Evolutionary conservation across 2,329 filamentous ascomycete genomes (phyloP).

Genomic region (Decorospora gaudefroyi): DNA sequence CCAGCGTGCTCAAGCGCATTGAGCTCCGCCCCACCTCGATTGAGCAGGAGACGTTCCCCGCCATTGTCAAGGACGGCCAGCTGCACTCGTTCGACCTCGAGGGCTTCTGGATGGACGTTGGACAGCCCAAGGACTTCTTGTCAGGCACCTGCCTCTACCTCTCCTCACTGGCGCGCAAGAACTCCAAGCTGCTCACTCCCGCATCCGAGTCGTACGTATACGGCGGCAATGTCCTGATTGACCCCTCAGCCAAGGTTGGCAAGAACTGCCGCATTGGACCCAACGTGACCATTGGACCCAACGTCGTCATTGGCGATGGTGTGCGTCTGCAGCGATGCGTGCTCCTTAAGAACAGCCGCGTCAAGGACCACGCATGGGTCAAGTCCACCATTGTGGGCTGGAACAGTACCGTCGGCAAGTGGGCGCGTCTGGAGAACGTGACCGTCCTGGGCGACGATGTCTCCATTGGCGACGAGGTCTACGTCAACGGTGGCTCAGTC

Average conservation of each 20-base stretch:
- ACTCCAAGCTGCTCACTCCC: constrained; percentile 79
- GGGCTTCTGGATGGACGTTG: constrained; percentile 99
- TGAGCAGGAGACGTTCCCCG: constrained; percentile 98
- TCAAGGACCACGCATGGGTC: constrained; percentile 98
- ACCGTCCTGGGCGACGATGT: constrained; percentile 98
- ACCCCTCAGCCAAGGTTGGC: constrained; percentile 92
- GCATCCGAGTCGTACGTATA: constrained; percentile 78
- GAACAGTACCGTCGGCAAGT: constrained; percentile 95
- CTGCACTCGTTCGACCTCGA: constrained; percentile 96
- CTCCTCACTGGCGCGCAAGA: constrained; percentile 86
- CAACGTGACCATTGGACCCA: constrained; percentile 93
- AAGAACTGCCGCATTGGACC: constrained; percentile 98
- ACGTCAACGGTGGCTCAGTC: constrained; percentile 95
- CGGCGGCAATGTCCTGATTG: constrained; percentile 93
- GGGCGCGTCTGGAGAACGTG: constrained; percentile 96
- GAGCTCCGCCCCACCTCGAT: constrained; percentile 96
- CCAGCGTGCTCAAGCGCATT: constrained; percentile 85
- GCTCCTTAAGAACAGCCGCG: constrained; percentile 82
- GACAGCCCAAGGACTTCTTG: constrained; percentile 97
- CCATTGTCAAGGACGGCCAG: constrained; percentile 85
- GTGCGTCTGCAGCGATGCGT: constrained; percentile 94
- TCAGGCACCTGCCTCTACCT: constrained; percentile 96
- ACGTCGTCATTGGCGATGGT: constrained; percentile 90
- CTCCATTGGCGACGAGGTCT: constrained; percentile 96
- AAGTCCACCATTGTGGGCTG: constrained; percentile 98